A percentile compares a stretch with the other conserved stretches of the same genome.
phyloP scores from a whole-genome alignment of 768 basidiomycete genomes.

The Mycena epipterygia region DNA sequence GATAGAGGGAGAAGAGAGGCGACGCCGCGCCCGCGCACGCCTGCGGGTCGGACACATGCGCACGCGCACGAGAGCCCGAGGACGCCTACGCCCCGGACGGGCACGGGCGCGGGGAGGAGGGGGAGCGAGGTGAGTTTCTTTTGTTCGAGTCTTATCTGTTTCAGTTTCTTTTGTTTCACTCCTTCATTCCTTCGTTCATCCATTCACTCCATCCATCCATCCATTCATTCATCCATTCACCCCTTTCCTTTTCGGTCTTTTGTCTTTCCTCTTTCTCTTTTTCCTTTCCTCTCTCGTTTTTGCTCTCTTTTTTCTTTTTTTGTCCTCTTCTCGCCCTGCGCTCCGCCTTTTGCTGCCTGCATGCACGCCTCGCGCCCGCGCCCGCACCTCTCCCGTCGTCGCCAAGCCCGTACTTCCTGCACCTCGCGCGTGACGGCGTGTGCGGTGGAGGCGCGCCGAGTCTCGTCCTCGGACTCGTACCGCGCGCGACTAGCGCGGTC shows the following conservation, averaged over 20 bases:
- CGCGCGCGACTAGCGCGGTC: no score
- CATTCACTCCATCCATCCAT: no score
- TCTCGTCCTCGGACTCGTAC: no score
- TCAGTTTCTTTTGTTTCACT: neutral
- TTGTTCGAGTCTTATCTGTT: neutral
- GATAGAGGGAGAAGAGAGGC: neutral
- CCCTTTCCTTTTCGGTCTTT: neutral
- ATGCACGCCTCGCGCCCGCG: no score
- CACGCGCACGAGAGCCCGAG: neutral
- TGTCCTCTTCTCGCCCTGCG: neutral
- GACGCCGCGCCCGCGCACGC: neutral
- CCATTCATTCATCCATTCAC: neutral
- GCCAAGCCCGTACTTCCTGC: no score
- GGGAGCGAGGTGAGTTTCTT: neutral
- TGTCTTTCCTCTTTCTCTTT: neutral
- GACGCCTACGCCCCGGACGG: neutral
- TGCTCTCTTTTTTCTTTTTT: neutral
- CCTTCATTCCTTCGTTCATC: neutral
- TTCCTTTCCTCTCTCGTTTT: neutral
- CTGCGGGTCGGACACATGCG: neutral
- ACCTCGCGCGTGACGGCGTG: no score
- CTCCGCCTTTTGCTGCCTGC: no score
- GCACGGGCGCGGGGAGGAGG: neutral
- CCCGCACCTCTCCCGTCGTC: no score
- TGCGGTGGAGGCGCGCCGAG: no score